Conservation (phyloP, 2,329 filamentous ascomycete species). For the Didymella pomorum region DNA sequence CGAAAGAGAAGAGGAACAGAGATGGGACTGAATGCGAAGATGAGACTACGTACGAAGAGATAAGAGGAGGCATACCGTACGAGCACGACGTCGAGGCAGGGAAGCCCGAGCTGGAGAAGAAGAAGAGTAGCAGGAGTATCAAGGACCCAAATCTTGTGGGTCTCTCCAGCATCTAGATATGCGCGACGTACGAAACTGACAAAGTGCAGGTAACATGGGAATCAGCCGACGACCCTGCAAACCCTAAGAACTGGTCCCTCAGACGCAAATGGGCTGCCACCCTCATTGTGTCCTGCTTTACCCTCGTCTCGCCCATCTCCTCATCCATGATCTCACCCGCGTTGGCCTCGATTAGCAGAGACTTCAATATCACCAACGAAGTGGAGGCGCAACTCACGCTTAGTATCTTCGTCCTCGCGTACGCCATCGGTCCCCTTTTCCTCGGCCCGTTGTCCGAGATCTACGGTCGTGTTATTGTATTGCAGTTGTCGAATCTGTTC, state of each 20-base stretch:
- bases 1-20: conserved; percentile 10
- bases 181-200: conserved; percentile 13
- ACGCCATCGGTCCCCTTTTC: conserved; percentile 51
- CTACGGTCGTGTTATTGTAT: conserved; percentile 49
- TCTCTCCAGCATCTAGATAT: background rate
- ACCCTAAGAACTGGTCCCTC: conserved; percentile 58
- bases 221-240: conserved; percentile 54
- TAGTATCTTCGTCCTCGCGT: conserved; percentile 53
- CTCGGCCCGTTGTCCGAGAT: conserved; percentile 50
- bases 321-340: conserved; percentile 53
- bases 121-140: conserved; percentile 34
- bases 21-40: conserved; percentile 19
- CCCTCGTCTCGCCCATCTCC: conserved; percentile 51
- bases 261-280: conserved; percentile 55
- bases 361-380: conserved; percentile 46
- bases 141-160: conserved; percentile 47
- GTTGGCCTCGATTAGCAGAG: conserved; percentile 39
- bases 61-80: conserved; percentile 38
- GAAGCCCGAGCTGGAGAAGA: conserved; percentile 34
- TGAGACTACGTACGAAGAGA: conserved; percentile 37
- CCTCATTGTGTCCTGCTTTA: conserved; percentile 53
- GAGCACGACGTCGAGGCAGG: conserved; percentile 44
- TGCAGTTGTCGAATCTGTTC: conserved; percentile 51
- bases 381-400: conserved; percentile 46
- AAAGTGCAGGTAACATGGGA: conserved; percentile 54